Conservation (phyloP, 2,329 filamentous ascomycete species). For the Fusarium tanahbumbuense region DNA sequence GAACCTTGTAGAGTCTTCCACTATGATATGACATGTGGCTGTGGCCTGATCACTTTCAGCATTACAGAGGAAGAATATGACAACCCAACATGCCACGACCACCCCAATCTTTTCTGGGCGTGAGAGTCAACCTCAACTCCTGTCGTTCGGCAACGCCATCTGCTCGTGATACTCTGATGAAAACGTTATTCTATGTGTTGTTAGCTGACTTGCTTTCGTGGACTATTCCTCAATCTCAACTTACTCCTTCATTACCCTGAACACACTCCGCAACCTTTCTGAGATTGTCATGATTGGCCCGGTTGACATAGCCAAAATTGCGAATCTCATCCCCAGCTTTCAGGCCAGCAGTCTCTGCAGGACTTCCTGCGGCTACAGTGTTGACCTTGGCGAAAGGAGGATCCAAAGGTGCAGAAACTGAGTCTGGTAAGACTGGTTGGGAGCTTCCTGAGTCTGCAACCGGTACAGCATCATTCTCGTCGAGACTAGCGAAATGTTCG, state of each 20-base stretch:
- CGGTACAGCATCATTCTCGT: constrained; percentile 58
- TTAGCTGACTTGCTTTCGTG: constrained; percentile 40
- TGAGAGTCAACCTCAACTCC: constrained; percentile 78
- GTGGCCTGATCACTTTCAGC: not conserved
- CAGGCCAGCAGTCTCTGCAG: constrained; percentile 84
- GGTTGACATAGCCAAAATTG: constrained; percentile 86
- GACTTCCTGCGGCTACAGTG: constrained; percentile 79
- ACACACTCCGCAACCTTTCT: constrained; percentile 90
- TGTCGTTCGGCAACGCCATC: constrained; percentile 56
- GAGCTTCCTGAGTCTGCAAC: constrained; percentile 38
- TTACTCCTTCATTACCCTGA: constrained; percentile 87
- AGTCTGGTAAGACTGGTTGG: constrained; percentile 50
- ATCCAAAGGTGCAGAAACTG: constrained; percentile 44
- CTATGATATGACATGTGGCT: not conserved
- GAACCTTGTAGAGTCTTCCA: not conserved
- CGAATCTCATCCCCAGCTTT: constrained; percentile 83
- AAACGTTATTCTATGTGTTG: constrained; percentile 69
- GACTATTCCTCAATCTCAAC: constrained; percentile 51
- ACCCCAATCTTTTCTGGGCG: constrained; percentile 85
- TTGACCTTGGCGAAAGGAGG: constrained; percentile 88
- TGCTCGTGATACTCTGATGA: constrained; percentile 73
- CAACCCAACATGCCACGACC: constrained; percentile 91
- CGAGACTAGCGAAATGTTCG: constrained; percentile 83
- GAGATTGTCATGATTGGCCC: constrained; percentile 86
- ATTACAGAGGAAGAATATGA: constrained; percentile 82